Percentiles rank a stretch among this genome's conserved stretches.
phyloP scores from a whole-genome alignment of 2,329 filamentous ascomycete genomes.

The Shiraia sp. region DNA sequence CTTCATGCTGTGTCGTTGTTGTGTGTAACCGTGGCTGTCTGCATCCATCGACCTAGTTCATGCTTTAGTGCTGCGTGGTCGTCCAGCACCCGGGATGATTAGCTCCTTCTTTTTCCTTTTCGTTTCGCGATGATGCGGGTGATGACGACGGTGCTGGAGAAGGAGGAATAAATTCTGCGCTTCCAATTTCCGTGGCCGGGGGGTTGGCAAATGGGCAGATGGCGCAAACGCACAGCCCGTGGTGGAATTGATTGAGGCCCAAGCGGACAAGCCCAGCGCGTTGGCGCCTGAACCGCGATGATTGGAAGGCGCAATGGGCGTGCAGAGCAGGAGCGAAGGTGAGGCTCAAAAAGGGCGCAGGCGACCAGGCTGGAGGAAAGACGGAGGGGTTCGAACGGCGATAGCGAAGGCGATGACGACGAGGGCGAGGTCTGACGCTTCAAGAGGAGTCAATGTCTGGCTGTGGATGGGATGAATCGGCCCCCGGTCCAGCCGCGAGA shows the following conservation, averaged over 20 bases:
- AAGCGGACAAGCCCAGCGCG: conserved; percentile 25
- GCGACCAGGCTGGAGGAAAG: conserved; percentile 14
- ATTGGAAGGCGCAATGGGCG: conserved; percentile 5
- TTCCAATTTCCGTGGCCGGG: conserved; percentile 7
- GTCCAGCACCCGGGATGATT: too few species aligned
- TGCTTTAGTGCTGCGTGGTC: conserved; percentile 8
- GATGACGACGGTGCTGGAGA: neutral
- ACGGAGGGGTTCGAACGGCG: neutral
- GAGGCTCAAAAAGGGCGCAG: conserved; percentile 25
- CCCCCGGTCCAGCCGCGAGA: conserved; percentile 18
- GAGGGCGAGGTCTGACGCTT: conserved; percentile 3
- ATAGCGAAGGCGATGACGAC: conserved; percentile 1
- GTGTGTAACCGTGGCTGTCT: conserved; percentile 36
- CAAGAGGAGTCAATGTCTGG: too few species aligned
- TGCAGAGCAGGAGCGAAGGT: conserved; percentile 10
- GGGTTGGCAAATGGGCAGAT: conserved; percentile 4
- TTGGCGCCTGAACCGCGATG: conserved; percentile 29
- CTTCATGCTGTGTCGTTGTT: conserved; percentile 37
- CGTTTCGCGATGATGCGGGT: neutral
- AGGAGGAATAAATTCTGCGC: conserved; percentile 8
- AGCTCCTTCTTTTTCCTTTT: conserved; percentile 6
- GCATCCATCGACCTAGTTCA: conserved; percentile 30
- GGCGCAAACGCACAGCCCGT: conserved; percentile 7
- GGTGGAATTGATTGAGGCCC: conserved; percentile 29
- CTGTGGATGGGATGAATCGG: conserved; percentile 23